Evolutionary conservation across 2,329 filamentous ascomycete genomes (phyloP).

Genomic region (Colletotrichum kahawae): DNA sequence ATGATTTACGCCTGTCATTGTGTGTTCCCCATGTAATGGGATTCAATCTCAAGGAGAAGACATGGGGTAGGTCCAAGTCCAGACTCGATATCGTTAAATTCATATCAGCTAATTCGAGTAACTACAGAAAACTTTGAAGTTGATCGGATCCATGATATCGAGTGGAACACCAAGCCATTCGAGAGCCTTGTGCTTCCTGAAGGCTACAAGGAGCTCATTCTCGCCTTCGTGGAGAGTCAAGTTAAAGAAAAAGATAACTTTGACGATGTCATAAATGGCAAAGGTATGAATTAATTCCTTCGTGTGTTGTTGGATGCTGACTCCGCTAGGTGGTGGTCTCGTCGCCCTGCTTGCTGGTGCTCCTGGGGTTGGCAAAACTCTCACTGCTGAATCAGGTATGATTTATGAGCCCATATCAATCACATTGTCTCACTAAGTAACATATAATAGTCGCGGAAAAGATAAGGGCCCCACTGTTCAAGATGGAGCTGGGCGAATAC

Average conservation of each 20-base stretch:
- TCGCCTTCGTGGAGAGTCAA: slow-evolving; percentile 54
- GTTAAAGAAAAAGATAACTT: slow-evolving; percentile 43
- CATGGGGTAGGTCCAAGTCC: slow-evolving; percentile 34
- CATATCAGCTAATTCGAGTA: not conserved
- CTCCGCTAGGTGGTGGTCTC: slow-evolving; percentile 29
- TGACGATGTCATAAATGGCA: slow-evolving; percentile 58
- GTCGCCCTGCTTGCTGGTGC: slow-evolving; percentile 38
- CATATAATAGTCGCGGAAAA: slow-evolving; percentile 36
- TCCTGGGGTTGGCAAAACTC: slow-evolving; percentile 42
- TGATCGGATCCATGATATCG: slow-evolving; percentile 46
- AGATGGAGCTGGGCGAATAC: slow-evolving; percentile 63
- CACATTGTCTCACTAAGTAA: not conserved
- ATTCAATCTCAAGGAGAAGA: slow-evolving; percentile 51
- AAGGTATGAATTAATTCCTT: slow-evolving; percentile 34
- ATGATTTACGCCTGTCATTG: slow-evolving; percentile 21
- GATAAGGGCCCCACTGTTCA: slow-evolving; percentile 41
- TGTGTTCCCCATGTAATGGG: slow-evolving; percentile 36
- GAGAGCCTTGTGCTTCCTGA: slow-evolving; percentile 51
- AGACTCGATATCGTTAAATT: not conserved
- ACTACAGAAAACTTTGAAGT: slow-evolving; percentile 41
- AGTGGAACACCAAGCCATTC: slow-evolving; percentile 55
- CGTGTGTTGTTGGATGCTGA: not conserved
- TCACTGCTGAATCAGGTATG: slow-evolving; percentile 38
- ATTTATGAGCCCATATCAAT: not conserved
- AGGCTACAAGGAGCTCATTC: slow-evolving; percentile 55